Percentiles rank a stretch among this genome's conserved stretches.
Conservation (phyloP, 2,329 filamentous ascomycete species). For the Alternaria viburni region DNA sequence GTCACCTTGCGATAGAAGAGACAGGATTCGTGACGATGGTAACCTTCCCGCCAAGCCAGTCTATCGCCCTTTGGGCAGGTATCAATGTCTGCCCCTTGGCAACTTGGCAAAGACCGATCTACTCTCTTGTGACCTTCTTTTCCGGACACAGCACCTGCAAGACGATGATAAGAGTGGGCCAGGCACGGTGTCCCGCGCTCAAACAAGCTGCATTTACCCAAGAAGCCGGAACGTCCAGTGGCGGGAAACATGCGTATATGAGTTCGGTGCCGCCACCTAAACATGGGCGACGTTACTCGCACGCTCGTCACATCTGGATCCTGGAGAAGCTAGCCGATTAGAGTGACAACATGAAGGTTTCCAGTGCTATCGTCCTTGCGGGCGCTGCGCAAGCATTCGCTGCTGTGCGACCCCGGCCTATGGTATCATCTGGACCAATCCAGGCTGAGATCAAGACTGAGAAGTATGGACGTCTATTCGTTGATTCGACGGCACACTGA, state of each 20-base stretch:
- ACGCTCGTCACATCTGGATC: background rate
- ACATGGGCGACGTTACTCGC: background rate
- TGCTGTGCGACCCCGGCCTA: constrained; percentile 24
- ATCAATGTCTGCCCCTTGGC: constrained; percentile 33
- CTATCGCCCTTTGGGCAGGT: constrained; percentile 39
- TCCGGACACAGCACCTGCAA: constrained; percentile 31
- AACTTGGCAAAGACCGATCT: constrained; percentile 22
- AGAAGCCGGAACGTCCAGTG: constrained; percentile 4
- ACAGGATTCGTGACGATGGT: background rate
- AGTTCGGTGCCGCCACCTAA: constrained; percentile 7
- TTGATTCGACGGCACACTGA: background rate
- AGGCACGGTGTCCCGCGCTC: constrained; percentile 14
- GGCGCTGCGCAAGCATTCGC: constrained; percentile 34
- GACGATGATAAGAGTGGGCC: constrained; percentile 31
- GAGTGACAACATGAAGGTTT: constrained; percentile 35
- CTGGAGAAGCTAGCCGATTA: background rate
- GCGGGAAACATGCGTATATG: constrained; percentile 21
- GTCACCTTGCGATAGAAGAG: background rate
- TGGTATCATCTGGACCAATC: constrained; percentile 49
- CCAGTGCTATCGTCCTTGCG: constrained; percentile 29
- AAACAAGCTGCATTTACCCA: constrained; percentile 22
- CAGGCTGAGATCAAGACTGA: constrained; percentile 50
- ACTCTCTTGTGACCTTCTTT: constrained; percentile 42
- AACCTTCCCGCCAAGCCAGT: constrained; percentile 26
- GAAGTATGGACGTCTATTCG: constrained; percentile 28